A percentile compares a stretch with the other conserved stretches of the same genome.
Evolutionary conservation across 1,284 basidiomycete genomes (phyloP).

Genomic region (Malassezia equina): DNA sequence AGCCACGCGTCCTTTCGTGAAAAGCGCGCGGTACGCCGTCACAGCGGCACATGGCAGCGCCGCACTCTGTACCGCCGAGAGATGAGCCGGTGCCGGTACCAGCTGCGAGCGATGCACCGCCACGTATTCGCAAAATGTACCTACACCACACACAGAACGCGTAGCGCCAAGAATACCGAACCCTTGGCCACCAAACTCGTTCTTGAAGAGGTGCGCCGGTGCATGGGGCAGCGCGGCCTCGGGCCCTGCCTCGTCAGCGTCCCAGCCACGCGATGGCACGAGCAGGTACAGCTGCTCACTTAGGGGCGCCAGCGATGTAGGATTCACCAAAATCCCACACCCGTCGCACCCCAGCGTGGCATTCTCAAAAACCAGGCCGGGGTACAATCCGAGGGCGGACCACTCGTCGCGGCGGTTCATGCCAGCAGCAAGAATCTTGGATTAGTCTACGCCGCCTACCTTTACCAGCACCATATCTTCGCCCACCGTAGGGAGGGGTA

Average conservation of each 20-base stretch:
- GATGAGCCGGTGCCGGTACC: constrained; percentile 59
- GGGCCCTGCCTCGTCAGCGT: constrained; percentile 55
- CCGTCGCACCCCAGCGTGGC: constrained; percentile 62
- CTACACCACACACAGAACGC: constrained; percentile 45
- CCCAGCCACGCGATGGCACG: constrained; percentile 66
- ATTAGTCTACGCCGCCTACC: background rate
- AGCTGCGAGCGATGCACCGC: constrained; percentile 63
- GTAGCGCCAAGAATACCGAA: constrained; percentile 40
- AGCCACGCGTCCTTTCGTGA: constrained; percentile 60
- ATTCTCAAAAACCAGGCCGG: constrained; percentile 57
- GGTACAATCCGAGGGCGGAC: constrained; percentile 61
- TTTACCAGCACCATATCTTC: constrained; percentile 30
- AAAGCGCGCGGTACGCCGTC: constrained; percentile 72
- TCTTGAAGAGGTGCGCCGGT: constrained; percentile 20
- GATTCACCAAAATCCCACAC: constrained; percentile 47
- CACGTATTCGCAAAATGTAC: constrained; percentile 69
- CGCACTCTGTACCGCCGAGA: constrained; percentile 61
- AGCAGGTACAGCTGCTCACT: constrained; percentile 56
- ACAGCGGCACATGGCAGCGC: constrained; percentile 67
- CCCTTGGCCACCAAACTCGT: constrained; percentile 26
- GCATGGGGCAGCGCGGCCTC: constrained; percentile 32
- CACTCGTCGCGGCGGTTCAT: constrained; percentile 76
- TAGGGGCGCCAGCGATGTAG: constrained; percentile 2
- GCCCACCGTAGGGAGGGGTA: constrained; percentile 20
- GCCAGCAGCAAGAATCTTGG: constrained; percentile 54